These are phyloP conservation scores for Terana coerulea DNA, from an alignment of 768 basidiomycete species.

Conservation along the genomic window DNA sequence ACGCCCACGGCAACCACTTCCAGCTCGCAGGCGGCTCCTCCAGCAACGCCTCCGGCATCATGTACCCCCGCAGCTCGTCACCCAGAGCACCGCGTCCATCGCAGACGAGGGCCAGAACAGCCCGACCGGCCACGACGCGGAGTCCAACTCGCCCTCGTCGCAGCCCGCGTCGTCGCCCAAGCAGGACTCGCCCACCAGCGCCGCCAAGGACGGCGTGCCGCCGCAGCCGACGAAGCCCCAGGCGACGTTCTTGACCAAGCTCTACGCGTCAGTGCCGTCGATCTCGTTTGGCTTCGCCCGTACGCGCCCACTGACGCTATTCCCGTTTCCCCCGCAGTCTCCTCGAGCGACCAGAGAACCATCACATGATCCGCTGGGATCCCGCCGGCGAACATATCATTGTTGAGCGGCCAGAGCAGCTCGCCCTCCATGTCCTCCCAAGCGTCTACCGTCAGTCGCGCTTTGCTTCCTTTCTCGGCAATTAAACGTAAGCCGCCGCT, in stretches of 20 bases:
- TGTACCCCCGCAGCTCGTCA: conserved; percentile 25
- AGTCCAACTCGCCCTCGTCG: conserved; percentile 23
- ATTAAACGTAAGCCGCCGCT: conserved; percentile 69
- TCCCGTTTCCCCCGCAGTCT: conserved; percentile 43
- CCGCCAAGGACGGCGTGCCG: conserved; percentile 37
- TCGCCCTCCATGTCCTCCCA: conserved; percentile 90
- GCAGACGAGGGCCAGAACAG: conserved; percentile 17
- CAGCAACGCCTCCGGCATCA: conserved; percentile 16
- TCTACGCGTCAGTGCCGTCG: conserved; percentile 81
- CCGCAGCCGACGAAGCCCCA: conserved; percentile 64
- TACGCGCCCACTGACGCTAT: background rate
- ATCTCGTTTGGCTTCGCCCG: background rate
- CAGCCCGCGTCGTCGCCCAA: conserved; percentile 17
- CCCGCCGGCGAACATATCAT: conserved; percentile 92
- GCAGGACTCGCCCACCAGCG: conserved; percentile 35
- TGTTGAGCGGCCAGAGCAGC: conserved; percentile 90
- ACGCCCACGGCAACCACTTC: conserved; percentile 23
- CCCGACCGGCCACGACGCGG: conserved; percentile 17
- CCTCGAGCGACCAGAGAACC: conserved; percentile 87
- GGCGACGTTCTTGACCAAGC: conserved; percentile 95
- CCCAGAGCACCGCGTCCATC: conserved; percentile 13
- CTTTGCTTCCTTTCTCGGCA: conserved; percentile 97
- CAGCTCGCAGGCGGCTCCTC: conserved; percentile 15
- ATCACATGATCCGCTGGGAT: conserved; percentile 97
- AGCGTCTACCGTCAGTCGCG: conserved; percentile 94